Conservation (phyloP, 495 filamentous ascomycete species). For the Hypoxylon perforatum region DNA sequence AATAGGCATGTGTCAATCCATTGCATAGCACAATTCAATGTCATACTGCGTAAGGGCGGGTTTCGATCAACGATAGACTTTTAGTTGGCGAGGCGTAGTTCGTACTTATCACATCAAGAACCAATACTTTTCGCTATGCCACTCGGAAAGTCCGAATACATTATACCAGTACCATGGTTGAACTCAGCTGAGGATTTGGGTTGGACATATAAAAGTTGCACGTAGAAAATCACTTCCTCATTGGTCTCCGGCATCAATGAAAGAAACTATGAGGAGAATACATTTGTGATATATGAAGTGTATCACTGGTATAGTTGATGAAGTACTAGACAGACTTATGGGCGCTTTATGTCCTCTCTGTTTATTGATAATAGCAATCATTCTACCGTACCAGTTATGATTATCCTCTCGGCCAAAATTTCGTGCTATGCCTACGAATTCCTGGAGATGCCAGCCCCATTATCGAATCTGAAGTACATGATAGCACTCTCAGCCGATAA, state of each 20-base stretch:
- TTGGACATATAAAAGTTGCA: not conserved
- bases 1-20: no score
- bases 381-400: not conserved
- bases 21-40: no score
- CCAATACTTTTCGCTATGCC: no score
- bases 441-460: slow-evolving; percentile 23
- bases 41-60: no score
- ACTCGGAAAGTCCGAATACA: not conserved
- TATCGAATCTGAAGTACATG: slow-evolving; percentile 14
- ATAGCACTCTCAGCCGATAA: slow-evolving; percentile 10
- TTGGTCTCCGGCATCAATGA: not conserved
- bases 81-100: no score
- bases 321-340: no score
- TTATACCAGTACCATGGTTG: not conserved
- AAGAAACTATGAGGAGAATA: not conserved
- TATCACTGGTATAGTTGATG: not conserved
- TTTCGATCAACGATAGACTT: no score
- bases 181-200: not conserved
- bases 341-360: no score
- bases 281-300: no score
- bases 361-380: no score
- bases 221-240: not conserved
- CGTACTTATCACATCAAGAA: no score
- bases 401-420: not conserved
- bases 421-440: not conserved